Evolutionary conservation across 2,329 filamentous ascomycete species (phyloP), one percentile per base, ranked within the genome.

Genomic region (Colletotrichum costaricense): DNA sequence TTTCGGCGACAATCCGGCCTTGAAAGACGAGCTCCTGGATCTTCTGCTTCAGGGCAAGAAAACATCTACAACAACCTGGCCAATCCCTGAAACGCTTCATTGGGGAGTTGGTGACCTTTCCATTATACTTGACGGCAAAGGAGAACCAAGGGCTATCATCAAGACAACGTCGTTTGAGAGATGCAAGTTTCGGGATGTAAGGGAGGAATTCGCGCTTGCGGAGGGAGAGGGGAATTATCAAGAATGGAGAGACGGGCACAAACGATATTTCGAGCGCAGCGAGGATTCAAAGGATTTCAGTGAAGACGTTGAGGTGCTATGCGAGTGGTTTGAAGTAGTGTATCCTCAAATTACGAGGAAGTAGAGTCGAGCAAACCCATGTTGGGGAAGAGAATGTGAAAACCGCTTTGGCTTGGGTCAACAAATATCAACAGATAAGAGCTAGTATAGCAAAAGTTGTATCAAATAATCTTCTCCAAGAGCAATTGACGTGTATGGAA

Each of bases 251-350:
- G 24, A 57, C 12, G 63, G 63, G 3, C 63, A 65, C 28, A n/a
- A 38, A 8, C 12, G n/a, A 28, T 56, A 38, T 26, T 65, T 38
- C 24, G 11, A 30, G 14, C 19, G 54, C 7, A 33, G 30, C 4
- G 11, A 16, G 24, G 24, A 65, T 28, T 30, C 35, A 8, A 8
- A 65, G 7, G n/a, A 16, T 12, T 65, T 65, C 11, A 16, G 38
- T 24, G 63, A 55, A 7, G 28, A 65, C 12, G 22, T 28, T 22
- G 35, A 55, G 22, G 49, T 56, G n/a, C 52, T 65, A 11, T 65
- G 30, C 26, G 63, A 65, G 35, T 24, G 49, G 30, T 56, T 65
- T n/a, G 46, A 65, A 8, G 63, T 65, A 11, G 52, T 65, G 4
- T 55, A 56, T 22, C 49, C 49, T 2, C 12, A 38, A 19, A 9